Conservation (phyloP, 305 asterid species). For the Plantago lanceolata region DNA sequence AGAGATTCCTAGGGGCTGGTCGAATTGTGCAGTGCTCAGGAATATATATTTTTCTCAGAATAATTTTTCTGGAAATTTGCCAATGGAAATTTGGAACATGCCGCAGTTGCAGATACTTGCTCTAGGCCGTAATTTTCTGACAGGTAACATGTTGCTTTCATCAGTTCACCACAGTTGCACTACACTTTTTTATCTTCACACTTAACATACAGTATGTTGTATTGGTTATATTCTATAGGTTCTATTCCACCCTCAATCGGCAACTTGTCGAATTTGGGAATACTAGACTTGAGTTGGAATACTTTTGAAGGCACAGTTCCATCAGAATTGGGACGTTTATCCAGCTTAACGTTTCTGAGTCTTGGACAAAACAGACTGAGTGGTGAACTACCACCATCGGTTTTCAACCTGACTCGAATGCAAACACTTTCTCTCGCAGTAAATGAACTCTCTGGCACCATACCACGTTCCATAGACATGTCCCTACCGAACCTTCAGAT, state of each 20-base stretch:
- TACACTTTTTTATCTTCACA: too few relatives aligned
- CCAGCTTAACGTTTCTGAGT: background rate
- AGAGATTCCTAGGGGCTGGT: constrained; percentile 2
- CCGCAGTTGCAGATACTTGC: constrained; percentile 3
- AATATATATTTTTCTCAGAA: background rate
- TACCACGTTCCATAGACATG: constrained; percentile 16
- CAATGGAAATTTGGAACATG: constrained; percentile 10
- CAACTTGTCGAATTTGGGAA: constrained; percentile 14
- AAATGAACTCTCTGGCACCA: constrained; percentile 12
- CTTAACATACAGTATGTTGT: too few relatives aligned
- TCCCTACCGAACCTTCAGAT: constrained; percentile 9
- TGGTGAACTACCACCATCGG: background rate
- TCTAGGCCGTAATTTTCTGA: constrained; percentile 12
- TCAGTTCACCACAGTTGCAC: constrained; percentile 17
- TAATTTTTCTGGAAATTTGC: constrained; percentile 16
- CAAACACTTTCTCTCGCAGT: background rate
- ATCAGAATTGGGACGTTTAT: constrained; percentile 11
- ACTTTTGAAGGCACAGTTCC: background rate
- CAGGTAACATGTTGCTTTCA: background rate
- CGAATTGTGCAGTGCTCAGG: background rate
- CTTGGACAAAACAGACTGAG: constrained; percentile 1
- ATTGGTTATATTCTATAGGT: background rate
- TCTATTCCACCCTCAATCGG: constrained; percentile 16
- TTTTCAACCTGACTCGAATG: constrained; percentile 19
- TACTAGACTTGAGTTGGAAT: background rate